Percentiles rank a stretch among this genome's conserved stretches.
Evolutionary conservation across 371 early-diverging fungal genomes (phyloP).

Genomic region (Lichtheimia ramosa): DNA sequence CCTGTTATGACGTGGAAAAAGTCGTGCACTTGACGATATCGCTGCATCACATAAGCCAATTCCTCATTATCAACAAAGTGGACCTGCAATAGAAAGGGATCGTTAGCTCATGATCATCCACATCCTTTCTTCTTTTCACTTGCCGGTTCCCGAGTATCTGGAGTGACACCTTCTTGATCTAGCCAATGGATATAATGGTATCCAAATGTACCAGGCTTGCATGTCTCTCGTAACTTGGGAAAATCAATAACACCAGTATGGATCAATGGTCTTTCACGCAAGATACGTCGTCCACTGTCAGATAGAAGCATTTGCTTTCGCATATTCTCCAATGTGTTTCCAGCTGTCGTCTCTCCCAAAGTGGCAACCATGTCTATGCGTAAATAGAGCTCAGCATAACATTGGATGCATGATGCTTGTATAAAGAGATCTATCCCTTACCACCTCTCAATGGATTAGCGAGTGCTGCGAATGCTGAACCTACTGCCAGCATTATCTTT

Average conservation of each 20-base stretch:
- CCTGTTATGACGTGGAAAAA: constrained; percentile 91
- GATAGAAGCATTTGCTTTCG: constrained; percentile 80
- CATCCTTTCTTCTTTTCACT: constrained; percentile 4
- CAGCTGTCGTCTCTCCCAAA: constrained; percentile 89
- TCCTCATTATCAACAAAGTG: constrained; percentile 88
- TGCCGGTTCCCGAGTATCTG: constrained; percentile 84
- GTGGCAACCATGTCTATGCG: constrained; percentile 86
- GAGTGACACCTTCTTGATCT: constrained; percentile 76
- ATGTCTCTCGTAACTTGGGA: constrained; percentile 56
- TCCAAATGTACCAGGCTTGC: constrained; percentile 84
- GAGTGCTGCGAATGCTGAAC: constrained; percentile 78
- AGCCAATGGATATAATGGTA: constrained; percentile 79
- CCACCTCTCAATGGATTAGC: constrained; percentile 79
- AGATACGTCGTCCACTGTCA: constrained; percentile 76
- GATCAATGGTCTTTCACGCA: constrained; percentile 80
- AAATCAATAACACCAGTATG: constrained; percentile 66
- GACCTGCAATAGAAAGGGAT: constrained; percentile 40
- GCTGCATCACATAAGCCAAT: constrained; percentile 89
- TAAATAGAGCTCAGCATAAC: not conserved
- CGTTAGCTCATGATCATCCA: not conserved
- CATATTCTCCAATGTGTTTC: constrained; percentile 61
- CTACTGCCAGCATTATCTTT: constrained; percentile 64
- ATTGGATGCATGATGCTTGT: too few relatives aligned
- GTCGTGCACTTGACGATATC: constrained; percentile 93
- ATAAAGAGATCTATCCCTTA: constrained; percentile 27